These are phyloP conservation scores for Aspergillus bertholletiae DNA, from an alignment of 495 filamentous ascomycete species.

Conservation along the genomic window DNA sequence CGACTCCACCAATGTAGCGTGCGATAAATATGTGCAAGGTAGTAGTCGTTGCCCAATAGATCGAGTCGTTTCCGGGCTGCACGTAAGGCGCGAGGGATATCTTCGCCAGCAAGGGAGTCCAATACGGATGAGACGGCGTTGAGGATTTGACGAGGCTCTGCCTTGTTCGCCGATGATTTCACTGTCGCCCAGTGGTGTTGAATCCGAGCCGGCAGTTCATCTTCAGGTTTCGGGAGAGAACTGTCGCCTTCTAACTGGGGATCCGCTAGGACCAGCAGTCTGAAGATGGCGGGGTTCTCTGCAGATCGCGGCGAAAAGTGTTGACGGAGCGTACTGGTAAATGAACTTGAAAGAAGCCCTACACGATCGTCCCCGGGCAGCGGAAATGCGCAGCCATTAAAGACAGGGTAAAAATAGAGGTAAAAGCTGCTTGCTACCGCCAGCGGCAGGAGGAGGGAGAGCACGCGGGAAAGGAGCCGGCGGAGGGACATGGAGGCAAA, in stretches of 20 bases:
- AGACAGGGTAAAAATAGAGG: slow-evolving; percentile 85
- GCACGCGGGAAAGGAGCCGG: slow-evolving; percentile 55
- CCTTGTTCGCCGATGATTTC: slow-evolving; percentile 3
- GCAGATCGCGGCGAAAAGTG: slow-evolving; percentile 33
- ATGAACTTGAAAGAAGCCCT: slow-evolving; percentile 1
- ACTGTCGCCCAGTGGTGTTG: slow-evolving; percentile 42
- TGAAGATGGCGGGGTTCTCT: slow-evolving; percentile 57
- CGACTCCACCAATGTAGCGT: slow-evolving; percentile 72
- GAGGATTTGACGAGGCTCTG: slow-evolving; percentile 24
- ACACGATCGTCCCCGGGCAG: slow-evolving; percentile 32
- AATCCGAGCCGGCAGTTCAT: slow-evolving; percentile 58
- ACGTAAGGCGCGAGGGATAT: slow-evolving; percentile 60
- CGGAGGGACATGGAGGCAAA: slow-evolving; percentile 49
- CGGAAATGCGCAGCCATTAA: slow-evolving; percentile 81
- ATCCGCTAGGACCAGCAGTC: slow-evolving; percentile 87
- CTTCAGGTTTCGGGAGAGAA: slow-evolving; percentile 61
- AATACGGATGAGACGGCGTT: slow-evolving; percentile 43
- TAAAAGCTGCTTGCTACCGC: slow-evolving; percentile 66
- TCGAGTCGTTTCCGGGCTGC: slow-evolving; percentile 76
- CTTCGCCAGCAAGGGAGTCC: slow-evolving; percentile 53
- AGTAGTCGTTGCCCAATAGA: slow-evolving; percentile 89
- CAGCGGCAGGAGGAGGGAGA: slow-evolving; percentile 66
- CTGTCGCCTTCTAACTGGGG: slow-evolving; percentile 95
- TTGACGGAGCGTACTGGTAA: slow-evolving; percentile 44
- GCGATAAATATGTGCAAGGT: slow-evolving; percentile 91